Percentiles rank a stretch among this genome's conserved stretches.
These are phyloP conservation scores for Neurospora sp. DNA, from an alignment of 495 filamentous ascomycete genomes.

Conservation along the genomic window DNA sequence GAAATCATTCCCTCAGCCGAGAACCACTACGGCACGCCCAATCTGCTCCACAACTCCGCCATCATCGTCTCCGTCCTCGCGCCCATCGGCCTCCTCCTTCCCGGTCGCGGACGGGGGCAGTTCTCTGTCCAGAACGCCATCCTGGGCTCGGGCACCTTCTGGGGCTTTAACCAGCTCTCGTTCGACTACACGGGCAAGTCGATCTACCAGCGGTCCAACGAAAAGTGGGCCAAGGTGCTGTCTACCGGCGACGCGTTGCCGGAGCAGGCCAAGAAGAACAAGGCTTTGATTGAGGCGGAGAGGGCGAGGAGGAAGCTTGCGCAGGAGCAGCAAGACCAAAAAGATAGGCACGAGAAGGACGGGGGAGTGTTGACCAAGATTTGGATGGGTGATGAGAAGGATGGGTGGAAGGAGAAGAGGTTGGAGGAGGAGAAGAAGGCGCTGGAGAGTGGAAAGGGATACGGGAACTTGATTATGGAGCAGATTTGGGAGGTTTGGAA, in stretches of 20 bases:
- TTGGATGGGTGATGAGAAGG: conserved; percentile 57
- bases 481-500: conserved; percentile 78
- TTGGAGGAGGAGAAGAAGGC: conserved; percentile 60
- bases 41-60: conserved; percentile 50
- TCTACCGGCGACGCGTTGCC: conserved; percentile 14
- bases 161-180: conserved; percentile 55
- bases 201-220: conserved; percentile 23
- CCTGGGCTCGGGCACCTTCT: conserved; percentile 48
- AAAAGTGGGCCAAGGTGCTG: conserved; percentile 11
- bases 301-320: conserved; percentile 23
- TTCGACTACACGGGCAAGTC: conserved; percentile 47
- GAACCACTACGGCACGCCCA: conserved; percentile 11
- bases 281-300: conserved; percentile 33
- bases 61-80: conserved; percentile 54
- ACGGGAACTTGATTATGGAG: conserved; percentile 71
- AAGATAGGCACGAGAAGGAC: conserved; percentile 22
- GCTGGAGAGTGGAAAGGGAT: conserved; percentile 67
- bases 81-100: conserved; percentile 62
- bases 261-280: conserved; percentile 46
- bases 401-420: conserved; percentile 64
- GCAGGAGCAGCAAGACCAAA: conserved; percentile 7
- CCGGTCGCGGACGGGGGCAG: conserved; percentile 67
- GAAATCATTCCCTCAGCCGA: neutral
- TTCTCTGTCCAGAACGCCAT: conserved; percentile 44
- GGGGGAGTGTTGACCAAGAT: conserved; percentile 38